Evolutionary conservation across 352 stramenopile species (phyloP), one percentile per base, ranked within the genome.

Genomic region (Phytophthora fragariae): DNA sequence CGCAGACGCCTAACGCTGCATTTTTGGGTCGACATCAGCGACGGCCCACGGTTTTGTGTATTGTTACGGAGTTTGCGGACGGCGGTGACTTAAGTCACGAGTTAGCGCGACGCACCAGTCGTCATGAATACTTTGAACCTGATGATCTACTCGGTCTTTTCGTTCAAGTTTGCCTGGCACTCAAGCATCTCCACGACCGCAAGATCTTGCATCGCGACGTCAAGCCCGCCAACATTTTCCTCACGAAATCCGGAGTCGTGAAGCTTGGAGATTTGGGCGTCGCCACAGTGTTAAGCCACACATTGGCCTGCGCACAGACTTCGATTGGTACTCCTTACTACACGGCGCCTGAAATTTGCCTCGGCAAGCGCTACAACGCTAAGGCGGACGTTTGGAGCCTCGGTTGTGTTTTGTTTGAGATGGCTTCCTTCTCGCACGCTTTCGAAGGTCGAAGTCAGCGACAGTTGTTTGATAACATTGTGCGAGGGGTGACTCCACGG

Each of bases 331-430:
- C 87, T 2, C 87, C 87, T 57, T 98, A 98, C 77, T 98, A 98
- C 82, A 98, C 97, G 54, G 97, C 92, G 9, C 95, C 95, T 44
- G 95, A 98, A 76, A 97, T 98, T 52, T 98, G 92, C 71, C 80
- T 98, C 12, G 95, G 96, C 15, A 86, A 95, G 57, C 82, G 83
- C 14, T 99, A 99, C 83, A 97, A 98, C 59, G 83, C 94, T 64
- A 99, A 98, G 79, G 97, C 90, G 0, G 96, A 99, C 70, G 75
- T 99, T 17, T 99, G 96, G 96, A 97, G 94, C 35, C 78, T 99
- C 14, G 96, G 96, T 2, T 98, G 94, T 72, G 85, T 99, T 9
- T 66, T 98, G 24, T 99, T 97, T 76, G 96, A 99, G 79, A 89
- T 98, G 76, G 76, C 65, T 2, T 96, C 94, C 27, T 86, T 98